phyloP scores from a whole-genome alignment of 768 basidiomycete species.

The Lentinula edodes region DNA sequence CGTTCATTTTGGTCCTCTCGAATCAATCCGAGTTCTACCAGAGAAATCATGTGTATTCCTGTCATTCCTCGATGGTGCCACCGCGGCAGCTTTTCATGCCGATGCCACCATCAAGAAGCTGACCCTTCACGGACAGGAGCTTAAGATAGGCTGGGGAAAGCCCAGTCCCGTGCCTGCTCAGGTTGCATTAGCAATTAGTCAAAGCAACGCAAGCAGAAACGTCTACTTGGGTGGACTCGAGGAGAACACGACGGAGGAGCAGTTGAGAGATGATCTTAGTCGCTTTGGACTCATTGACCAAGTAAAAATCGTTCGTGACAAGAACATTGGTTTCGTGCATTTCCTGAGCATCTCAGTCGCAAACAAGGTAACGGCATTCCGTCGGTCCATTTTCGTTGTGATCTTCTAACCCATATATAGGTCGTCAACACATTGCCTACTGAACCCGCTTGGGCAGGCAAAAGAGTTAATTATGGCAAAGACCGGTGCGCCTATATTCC shows the following conservation, averaged over 20 bases:
- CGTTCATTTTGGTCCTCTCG: slow-evolving; percentile 96
- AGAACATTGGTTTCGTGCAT: slow-evolving; percentile 99
- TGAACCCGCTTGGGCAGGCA: slow-evolving; percentile 91
- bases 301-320: slow-evolving; percentile 98
- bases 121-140: slow-evolving; percentile 88
- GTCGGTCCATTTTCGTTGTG: neutral
- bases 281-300: slow-evolving; percentile 96
- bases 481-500: slow-evolving; percentile 98
- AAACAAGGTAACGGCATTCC: slow-evolving; percentile 64
- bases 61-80: slow-evolving; percentile 91
- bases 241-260: slow-evolving; percentile 85
- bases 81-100: slow-evolving; percentile 94
- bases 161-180: slow-evolving; percentile 82
- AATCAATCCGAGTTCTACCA: slow-evolving; percentile 88
- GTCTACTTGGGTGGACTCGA: slow-evolving; percentile 96
- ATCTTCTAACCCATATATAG: slow-evolving; percentile 29
- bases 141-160: slow-evolving; percentile 99
- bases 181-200: slow-evolving; percentile 83
- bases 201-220: slow-evolving; percentile 91
- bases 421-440: slow-evolving; percentile 91
- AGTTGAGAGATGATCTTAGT: slow-evolving; percentile 84
- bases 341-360: slow-evolving; percentile 94
- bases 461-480: slow-evolving; percentile 97
- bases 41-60: slow-evolving; percentile 98
- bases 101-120: slow-evolving; percentile 95